These are phyloP conservation scores for Tillandsia leiboldiana DNA, from an alignment of 176 grass and related monocot genomes.

Conservation along the genomic window DNA sequence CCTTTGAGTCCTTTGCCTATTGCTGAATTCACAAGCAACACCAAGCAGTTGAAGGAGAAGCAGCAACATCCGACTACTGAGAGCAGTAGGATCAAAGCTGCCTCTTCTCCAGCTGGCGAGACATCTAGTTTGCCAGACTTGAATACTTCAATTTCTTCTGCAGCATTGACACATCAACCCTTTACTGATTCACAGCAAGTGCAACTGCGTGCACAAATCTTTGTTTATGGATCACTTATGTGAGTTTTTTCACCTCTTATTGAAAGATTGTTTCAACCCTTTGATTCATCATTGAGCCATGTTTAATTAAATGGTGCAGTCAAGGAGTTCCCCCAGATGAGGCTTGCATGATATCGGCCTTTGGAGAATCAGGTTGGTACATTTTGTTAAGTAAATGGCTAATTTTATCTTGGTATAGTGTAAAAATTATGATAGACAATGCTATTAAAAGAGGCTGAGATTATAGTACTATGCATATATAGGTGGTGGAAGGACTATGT, in stretches of 20 bases:
- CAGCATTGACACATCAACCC: slow-evolving; percentile 7
- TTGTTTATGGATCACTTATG: slow-evolving; percentile 86
- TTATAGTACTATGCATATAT: slow-evolving; percentile 21
- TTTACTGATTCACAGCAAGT: slow-evolving; percentile 35
- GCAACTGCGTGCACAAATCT: slow-evolving; percentile 42
- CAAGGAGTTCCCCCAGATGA: slow-evolving; percentile 84
- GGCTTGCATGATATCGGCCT: slow-evolving; percentile 88
- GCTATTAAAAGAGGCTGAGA: not conserved
- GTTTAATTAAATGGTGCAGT: slow-evolving; percentile 45
- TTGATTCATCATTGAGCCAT: slow-evolving; percentile 8
- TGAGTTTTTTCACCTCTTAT: slow-evolving; percentile 37
- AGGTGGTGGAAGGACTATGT: slow-evolving; percentile 53
- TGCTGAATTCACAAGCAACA: slow-evolving; percentile 23
- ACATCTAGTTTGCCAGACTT: slow-evolving; percentile 50
- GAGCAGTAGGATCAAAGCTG: slow-evolving; percentile 35
- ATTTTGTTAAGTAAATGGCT: slow-evolving; percentile 1
- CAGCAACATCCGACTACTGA: slow-evolving; percentile 31
- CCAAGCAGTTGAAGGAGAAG: slow-evolving; percentile 20
- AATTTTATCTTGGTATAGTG: slow-evolving; percentile 8
- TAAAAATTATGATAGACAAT: slow-evolving; percentile 3
- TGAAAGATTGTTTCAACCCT: slow-evolving; percentile 16
- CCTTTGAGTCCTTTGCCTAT: slow-evolving; percentile 23
- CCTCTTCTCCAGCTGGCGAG: slow-evolving; percentile 18
- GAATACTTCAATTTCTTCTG: slow-evolving; percentile 21
- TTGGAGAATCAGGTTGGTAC: slow-evolving; percentile 82